Conservation (phyloP, 371 early-diverging fungal species). For the Syncephalis plumigaleata region DNA sequence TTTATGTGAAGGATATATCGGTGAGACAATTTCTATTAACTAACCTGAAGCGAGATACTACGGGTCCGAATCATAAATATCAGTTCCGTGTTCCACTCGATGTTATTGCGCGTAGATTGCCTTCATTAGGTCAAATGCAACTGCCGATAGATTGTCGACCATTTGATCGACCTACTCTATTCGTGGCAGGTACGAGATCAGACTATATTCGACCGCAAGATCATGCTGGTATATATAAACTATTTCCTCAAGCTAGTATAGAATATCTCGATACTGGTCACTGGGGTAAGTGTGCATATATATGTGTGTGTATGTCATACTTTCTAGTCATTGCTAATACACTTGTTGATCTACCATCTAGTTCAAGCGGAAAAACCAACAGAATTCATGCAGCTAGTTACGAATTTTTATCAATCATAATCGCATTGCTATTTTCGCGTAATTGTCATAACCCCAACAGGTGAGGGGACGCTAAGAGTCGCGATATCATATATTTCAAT, state of each 20-base stretch:
- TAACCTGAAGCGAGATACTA: constrained; percentile 42
- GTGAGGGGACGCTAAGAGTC: too few relatives aligned
- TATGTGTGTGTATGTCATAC: neutral
- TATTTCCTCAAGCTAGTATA: constrained; percentile 47
- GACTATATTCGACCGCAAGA: constrained; percentile 34
- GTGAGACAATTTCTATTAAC: constrained; percentile 83
- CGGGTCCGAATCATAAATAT: constrained; percentile 19
- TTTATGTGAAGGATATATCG: constrained; percentile 28
- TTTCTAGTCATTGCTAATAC: constrained; percentile 3
- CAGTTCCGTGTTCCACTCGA: constrained; percentile 55
- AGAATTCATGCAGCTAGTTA: constrained; percentile 25
- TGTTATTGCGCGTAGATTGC: constrained; percentile 32
- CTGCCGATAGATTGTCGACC: constrained; percentile 1
- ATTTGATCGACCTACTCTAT: constrained; percentile 44
- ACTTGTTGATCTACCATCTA: too few relatives aligned
- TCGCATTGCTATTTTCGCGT: too few relatives aligned
- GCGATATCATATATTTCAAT: too few relatives aligned
- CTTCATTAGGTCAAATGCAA: constrained; percentile 22
- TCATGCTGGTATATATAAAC: constrained; percentile 22
- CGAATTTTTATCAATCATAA: constrained; percentile 17
- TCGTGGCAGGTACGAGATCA: constrained; percentile 61
- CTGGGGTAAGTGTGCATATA: constrained; percentile 48
- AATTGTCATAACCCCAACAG: too few relatives aligned
- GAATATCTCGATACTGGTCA: constrained; percentile 61
- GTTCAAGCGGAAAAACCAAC: constrained; percentile 65